These are phyloP conservation scores for Naegleria fowleri DNA, from an alignment of 208 protist species.

Conservation along the genomic window DNA sequence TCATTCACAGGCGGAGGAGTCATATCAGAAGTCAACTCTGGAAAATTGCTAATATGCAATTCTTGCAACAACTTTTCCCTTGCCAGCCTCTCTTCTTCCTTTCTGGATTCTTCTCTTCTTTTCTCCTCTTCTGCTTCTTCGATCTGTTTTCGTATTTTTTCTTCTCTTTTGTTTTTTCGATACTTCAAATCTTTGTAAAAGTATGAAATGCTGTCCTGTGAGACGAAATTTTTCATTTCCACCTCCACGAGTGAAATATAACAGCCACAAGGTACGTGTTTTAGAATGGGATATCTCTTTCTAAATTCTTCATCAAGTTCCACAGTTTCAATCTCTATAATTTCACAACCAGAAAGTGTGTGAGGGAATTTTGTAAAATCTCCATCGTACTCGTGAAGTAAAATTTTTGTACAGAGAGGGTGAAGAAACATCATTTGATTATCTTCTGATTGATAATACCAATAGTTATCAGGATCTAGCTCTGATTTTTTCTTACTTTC, in stretches of 20 bases:
- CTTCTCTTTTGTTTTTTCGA: not conserved
- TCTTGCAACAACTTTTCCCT: not conserved
- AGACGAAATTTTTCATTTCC: not conserved
- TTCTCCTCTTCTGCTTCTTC: not conserved
- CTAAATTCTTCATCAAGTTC: not conserved
- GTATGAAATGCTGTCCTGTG: not conserved
- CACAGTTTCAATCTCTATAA: not conserved
- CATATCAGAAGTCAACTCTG: not conserved
- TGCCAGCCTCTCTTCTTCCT: not conserved
- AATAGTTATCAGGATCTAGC: not conserved
- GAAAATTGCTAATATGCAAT: not conserved
- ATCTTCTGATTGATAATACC: not conserved
- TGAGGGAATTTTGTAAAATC: not conserved
- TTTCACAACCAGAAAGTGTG: not conserved
- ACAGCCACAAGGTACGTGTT: not conserved
- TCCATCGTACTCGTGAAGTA: not conserved
- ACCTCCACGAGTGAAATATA: not conserved
- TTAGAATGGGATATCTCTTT: not conserved
- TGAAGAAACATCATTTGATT: constrained; percentile 1
- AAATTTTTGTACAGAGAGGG: not conserved
- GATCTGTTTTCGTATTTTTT: not conserved
- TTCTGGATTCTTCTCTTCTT: not conserved
- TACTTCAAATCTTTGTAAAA: not conserved
- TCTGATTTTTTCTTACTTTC: not conserved
- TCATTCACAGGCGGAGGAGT: not conserved